Percentiles rank a stretch among this genome's conserved stretches.
Conservation (phyloP, 345 rosid genomes). For the Gossypium bickii region DNA sequence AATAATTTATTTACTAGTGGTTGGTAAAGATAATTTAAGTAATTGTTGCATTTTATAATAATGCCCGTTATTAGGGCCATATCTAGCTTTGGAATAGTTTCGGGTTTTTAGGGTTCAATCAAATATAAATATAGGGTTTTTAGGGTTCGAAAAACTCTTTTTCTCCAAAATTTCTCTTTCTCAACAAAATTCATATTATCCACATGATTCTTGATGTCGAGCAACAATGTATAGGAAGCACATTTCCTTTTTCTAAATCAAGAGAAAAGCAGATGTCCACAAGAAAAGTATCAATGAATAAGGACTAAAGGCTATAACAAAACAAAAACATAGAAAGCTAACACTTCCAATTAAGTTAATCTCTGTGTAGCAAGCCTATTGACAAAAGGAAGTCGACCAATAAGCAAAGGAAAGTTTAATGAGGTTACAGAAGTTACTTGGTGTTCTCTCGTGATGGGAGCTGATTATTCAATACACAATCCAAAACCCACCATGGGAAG, state of each 20-base stretch:
- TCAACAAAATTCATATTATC: not conserved
- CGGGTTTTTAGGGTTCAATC: too few relatives aligned
- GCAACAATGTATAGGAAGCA: not conserved
- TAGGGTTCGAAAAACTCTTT: too few relatives aligned
- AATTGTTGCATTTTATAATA: too few relatives aligned
- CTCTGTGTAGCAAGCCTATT: not conserved
- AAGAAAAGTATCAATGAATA: not conserved
- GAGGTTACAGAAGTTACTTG: conserved; percentile 48
- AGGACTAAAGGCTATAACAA: not conserved
- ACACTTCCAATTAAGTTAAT: conserved; percentile 3
- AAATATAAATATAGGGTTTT: too few relatives aligned
- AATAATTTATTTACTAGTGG: too few relatives aligned
- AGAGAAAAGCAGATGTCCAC: not conserved
- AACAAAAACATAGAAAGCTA: not conserved
- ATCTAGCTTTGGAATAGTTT: too few relatives aligned
- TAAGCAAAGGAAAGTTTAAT: conserved; percentile 4
- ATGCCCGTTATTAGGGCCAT: too few relatives aligned
- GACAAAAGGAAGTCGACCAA: not conserved
- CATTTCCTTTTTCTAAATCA: not conserved
- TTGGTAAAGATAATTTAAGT: too few relatives aligned
- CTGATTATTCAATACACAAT: conserved; percentile 84
- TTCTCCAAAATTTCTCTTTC: too few relatives aligned
- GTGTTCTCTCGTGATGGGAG: conserved; percentile 88
- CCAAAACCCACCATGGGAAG: conserved; percentile 94
- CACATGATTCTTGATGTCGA: not conserved